A percentile compares a stretch with the other conserved stretches of the same genome.
These are phyloP conservation scores for Leishmania lainsoni DNA, from an alignment of 208 protist species.

Conservation along the genomic window DNA sequence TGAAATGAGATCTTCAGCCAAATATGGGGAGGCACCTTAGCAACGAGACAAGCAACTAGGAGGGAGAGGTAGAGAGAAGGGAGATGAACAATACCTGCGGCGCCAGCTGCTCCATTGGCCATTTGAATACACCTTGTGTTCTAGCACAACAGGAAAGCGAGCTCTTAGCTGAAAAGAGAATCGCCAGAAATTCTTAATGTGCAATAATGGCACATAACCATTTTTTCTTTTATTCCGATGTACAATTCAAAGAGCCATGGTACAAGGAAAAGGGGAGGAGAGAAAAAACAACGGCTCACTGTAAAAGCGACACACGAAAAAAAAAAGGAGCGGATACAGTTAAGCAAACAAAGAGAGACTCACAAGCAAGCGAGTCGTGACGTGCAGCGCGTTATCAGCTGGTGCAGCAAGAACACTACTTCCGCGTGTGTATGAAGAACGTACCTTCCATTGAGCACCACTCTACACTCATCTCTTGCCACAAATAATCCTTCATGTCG, in stretches of 20 bases:
- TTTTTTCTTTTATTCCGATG: not conserved
- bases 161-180: not conserved
- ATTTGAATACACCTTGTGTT: not conserved
- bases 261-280: conserved; percentile 7
- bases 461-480: conserved; percentile 75
- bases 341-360: not conserved
- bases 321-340: not conserved
- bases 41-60: conserved; percentile 4
- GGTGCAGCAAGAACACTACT: conserved; percentile 7
- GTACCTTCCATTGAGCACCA: conserved; percentile 65
- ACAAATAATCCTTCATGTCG: conserved; percentile 77
- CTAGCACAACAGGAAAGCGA: conserved; percentile 3
- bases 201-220: too few relatives aligned
- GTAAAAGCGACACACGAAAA: not conserved
- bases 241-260: not conserved
- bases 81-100: not conserved
- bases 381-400: conserved; percentile 16
- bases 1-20: not conserved
- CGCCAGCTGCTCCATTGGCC: not conserved
- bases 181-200: not conserved
- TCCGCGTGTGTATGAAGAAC: conserved; percentile 67
- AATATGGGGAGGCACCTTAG: not conserved
- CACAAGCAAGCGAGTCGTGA: conserved; percentile 1
- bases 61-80: not conserved
- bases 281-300: not conserved